Base-by-base conservation (phyloP, 768 basidiomycete species). In the Amanita rimosa region DNA sequence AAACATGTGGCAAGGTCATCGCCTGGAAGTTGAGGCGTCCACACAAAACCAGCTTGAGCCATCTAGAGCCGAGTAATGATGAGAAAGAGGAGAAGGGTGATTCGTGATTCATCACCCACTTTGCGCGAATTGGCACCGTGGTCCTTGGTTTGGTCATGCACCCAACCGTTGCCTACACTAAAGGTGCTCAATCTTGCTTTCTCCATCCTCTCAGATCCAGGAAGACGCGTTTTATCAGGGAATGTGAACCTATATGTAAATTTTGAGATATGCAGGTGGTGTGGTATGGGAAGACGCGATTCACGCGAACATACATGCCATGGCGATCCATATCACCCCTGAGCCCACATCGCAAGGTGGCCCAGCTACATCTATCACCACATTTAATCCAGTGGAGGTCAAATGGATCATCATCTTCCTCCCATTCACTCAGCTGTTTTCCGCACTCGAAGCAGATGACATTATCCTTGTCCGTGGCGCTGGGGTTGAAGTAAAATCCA, bases 11-110 rank as follows among this genome's bases (percentile, higher is more conserved):
- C 90, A 1, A 81, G 78, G 62, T 98, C 94, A 55, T 89, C 84
- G 3, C 74, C 82, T 1, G 68, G 57, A 10, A 69, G 64, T 49
- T 81, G 76, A 1, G 91, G 87, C 0, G 81, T 82, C 60, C 75
- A 89, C 0, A 89, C 75, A 59, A 95, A 96, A 6, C 94, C 94
- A 2, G 92, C 91, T 55, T 77, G 78, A 0, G 93, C 86, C 77
- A 98, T 83, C 93, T 93, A 54, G 13, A 16, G 40, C 48, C 35
- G 44, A 26, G 3, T 34, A 37, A 48, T 31, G 14, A 22, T 19
- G 26, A 37, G 22, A 24, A 24, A 21, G 49, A 40, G 11, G 35
- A 41, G n/a, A 37, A 19, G 51, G 22, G 29, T n/a, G 11, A 21
- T 5, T 44, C 6, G 11, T 1, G n/a, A 10, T 6, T 17, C 8